Evolutionary conservation across 2,329 filamentous ascomycete genomes (phyloP), one percentile per base, ranked within the genome.

Genomic region (Fusarium domesticum): DNA sequence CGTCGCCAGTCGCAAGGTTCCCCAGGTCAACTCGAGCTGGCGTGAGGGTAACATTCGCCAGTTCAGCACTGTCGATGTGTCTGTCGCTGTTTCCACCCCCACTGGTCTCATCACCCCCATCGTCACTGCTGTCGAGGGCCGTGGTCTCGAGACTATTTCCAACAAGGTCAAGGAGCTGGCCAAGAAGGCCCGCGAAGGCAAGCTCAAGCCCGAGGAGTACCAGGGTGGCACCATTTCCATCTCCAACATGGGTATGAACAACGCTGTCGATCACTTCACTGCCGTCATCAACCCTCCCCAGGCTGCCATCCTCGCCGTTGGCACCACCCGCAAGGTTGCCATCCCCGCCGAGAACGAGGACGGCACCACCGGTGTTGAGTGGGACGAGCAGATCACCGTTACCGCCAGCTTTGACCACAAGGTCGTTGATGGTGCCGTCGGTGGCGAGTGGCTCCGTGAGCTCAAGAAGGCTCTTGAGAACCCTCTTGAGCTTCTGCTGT

Each of bases 161-260:
- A 72, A 78, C 63, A 80, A 88, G 69, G 85, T 98, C 75, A 97
- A 97, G 80, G 90, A 96, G 65, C 87, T 98, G 43, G 91, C 91
- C 67, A 96, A 95, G 83, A 89, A 89, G 68, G 93, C 93, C 52
- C 84, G 90, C 51, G 93, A 97, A 60, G 88, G 89, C 74, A 98
- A 97, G 84, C 87, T 98, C 62, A 97, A 97, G 85, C 93, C 93
- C 37, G 92, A 98, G 71, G 91, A 98, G 75, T 98, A 95, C 83
- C 92, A 96, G 79, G 93, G 93, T 44, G 93, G 93, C 69, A 95
- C 89, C 68, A 96, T 98, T 75, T 96, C 92, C 70, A 97, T 98
- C 74, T 95, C 89, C 75, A 98, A 98, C 83, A 95, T 98, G 93
- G 93, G 93, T 72, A 98, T 98, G 93, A 98, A 98, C 81, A 66